Conservation (phyloP, 345 rosid genomes). For the Syzygium aromaticum region DNA sequence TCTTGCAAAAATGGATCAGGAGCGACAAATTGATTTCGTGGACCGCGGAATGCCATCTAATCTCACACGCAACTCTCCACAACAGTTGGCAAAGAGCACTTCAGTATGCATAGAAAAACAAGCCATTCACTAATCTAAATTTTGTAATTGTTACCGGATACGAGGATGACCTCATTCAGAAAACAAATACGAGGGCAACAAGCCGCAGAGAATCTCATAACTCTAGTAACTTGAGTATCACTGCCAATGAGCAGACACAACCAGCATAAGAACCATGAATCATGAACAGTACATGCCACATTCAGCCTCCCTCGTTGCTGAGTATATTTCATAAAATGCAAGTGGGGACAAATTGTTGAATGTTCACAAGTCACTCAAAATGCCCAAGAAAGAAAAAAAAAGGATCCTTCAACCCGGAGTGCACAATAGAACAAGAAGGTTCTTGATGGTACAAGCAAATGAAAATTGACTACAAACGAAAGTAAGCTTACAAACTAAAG, state of each 20-base stretch:
- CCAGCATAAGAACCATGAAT: background rate
- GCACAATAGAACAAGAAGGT: background rate
- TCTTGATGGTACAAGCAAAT: background rate
- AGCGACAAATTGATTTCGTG: background rate
- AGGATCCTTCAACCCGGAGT: background rate
- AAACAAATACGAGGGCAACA: background rate
- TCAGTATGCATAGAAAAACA: background rate
- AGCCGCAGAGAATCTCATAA: background rate
- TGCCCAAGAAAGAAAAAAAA: background rate
- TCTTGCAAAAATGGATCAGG: background rate
- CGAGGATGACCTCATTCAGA: background rate
- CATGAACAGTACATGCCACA: background rate
- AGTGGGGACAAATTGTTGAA: background rate
- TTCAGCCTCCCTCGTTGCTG: background rate
- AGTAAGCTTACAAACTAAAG: background rate
- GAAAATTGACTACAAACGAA: background rate
- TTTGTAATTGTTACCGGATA: background rate
- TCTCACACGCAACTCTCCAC: background rate
- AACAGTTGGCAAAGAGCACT: background rate
- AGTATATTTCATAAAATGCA: background rate
- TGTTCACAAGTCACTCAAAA: background rate
- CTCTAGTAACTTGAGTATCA: background rate
- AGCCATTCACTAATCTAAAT: background rate
- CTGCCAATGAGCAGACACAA: background rate
- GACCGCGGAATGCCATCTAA: background rate